phyloP scores from a whole-genome alignment of 129 eudicot species.

The Tagetes patula region DNA sequence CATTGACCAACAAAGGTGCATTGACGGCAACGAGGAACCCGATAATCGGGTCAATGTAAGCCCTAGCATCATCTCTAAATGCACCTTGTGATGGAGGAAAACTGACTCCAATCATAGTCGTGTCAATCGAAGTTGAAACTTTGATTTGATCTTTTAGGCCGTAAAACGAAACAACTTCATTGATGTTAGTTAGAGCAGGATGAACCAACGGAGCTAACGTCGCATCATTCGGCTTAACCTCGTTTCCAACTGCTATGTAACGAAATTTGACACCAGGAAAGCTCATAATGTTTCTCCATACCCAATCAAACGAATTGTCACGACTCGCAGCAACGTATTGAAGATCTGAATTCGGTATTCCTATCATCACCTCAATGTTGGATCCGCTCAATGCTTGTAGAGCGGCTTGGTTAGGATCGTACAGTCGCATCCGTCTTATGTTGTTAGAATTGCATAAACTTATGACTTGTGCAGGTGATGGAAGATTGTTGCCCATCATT shows the following conservation, averaged over 20 bases:
- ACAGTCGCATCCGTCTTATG: constrained; percentile 39
- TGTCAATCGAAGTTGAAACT: constrained; percentile 43
- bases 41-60: constrained; percentile 38
- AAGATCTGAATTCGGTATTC: constrained; percentile 37
- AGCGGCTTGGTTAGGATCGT: constrained; percentile 44
- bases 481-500: constrained; percentile 44
- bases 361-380: constrained; percentile 36
- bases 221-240: constrained; percentile 45
- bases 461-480: constrained; percentile 33
- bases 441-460: constrained; percentile 26
- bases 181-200: constrained; percentile 46
- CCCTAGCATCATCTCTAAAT: constrained; percentile 28
- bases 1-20: constrained; percentile 41
- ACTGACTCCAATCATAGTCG: constrained; percentile 26
- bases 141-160: constrained; percentile 43
- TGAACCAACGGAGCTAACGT: constrained; percentile 41
- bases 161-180: constrained; percentile 37
- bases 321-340: constrained; percentile 40
- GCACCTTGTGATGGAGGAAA: constrained; percentile 44
- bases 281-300: constrained; percentile 44
- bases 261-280: constrained; percentile 35
- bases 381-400: constrained; percentile 39
- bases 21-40: constrained; percentile 33
- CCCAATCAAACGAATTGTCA: constrained; percentile 56
- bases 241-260: constrained; percentile 68